Evolutionary conservation across 192 early-diverging fungal genomes (phyloP), one percentile per base, ranked within the genome.

Genomic region (Glomus cerebriforme): DNA sequence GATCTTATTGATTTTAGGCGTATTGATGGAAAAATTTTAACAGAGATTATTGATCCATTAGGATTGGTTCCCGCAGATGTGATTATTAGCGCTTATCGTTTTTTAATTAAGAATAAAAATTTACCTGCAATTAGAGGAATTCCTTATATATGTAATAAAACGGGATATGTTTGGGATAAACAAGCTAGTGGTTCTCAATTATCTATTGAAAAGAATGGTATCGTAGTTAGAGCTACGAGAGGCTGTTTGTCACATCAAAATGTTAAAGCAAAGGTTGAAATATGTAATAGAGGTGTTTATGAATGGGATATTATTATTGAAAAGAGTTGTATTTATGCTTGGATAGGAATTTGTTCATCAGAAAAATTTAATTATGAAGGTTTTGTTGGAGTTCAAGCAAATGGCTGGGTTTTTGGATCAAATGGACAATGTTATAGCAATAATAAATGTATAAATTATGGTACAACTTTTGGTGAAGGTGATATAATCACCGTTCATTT

Each of bases 281-380:
- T 75, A 32, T 19, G 8, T 34, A 34, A 39, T 10, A 17, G 9
- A 12, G 54, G 59, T 24, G 6, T 39, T 24, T 62, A 75, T 63
- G 74, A 75, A 63, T 75, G 74, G 74, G 59, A 75, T 43, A 32
- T 75, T 63, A 26, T 75, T 15, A 63, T 75, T 26, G 74, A 63
- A 63, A 32, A 43, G 39, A 75, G 7, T 24, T 60, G 74, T n/a
- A 15, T 7, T 26, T 31, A 12, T 24, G 34, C 37, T 7, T 62
- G 32, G 29, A 43, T 75, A n/a, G 74, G 74, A 39, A 22, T 75
- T 39, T 75, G 74, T 35, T 27, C 15, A 22, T 15, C 26, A 29
- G 29, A 63, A 62, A 13, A 37, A 24, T 58, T 73, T 15, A 34
- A 63, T 63, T 75, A 34, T 39, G 31, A 37, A 17, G 7, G 29